Evolutionary conservation across 345 rosid genomes (phyloP).

Genomic region (Conringia planisiliqua): DNA sequence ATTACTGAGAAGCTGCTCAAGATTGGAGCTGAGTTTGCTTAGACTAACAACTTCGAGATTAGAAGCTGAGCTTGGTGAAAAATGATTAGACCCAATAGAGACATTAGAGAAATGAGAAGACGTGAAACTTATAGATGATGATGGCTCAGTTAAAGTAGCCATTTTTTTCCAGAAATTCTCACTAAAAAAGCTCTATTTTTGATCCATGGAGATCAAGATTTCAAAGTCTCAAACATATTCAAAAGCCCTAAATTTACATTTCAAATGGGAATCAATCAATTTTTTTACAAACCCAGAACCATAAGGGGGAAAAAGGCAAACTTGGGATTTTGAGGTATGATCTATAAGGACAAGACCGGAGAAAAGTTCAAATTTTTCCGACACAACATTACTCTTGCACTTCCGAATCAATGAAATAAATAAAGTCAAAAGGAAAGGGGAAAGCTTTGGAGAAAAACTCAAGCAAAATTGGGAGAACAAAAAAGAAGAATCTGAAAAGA

Average conservation of each 20-base stretch:
- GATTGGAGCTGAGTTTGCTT: slow-evolving; percentile 72
- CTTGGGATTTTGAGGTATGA: neutral
- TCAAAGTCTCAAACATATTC: neutral
- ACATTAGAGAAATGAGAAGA: slow-evolving; percentile 69
- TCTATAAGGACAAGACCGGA: neutral
- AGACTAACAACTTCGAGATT: slow-evolving; percentile 67
- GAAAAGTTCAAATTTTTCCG: neutral
- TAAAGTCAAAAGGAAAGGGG: neutral
- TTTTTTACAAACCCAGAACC: slow-evolving; percentile 11
- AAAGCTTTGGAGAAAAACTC: neutral
- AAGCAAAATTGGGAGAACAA: neutral
- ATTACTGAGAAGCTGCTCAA: slow-evolving; percentile 70
- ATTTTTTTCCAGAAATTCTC: slow-evolving; percentile 1
- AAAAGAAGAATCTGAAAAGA: neutral
- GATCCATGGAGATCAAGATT: slow-evolving; percentile 15
- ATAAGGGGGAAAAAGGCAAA: neutral
- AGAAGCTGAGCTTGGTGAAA: slow-evolving; percentile 33
- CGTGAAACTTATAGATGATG: slow-evolving; percentile 80
- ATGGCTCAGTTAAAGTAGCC: slow-evolving; percentile 62
- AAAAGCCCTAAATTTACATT: slow-evolving; percentile 4
- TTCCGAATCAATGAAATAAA: neutral
- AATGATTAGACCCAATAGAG: slow-evolving; percentile 29
- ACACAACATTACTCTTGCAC: slow-evolving; percentile 8
- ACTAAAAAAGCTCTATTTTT: slow-evolving; percentile 14
- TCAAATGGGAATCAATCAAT: slow-evolving; percentile 2